phyloP scores from a whole-genome alignment of 768 basidiomycete genomes.

The Boletus vermiculosoides region DNA sequence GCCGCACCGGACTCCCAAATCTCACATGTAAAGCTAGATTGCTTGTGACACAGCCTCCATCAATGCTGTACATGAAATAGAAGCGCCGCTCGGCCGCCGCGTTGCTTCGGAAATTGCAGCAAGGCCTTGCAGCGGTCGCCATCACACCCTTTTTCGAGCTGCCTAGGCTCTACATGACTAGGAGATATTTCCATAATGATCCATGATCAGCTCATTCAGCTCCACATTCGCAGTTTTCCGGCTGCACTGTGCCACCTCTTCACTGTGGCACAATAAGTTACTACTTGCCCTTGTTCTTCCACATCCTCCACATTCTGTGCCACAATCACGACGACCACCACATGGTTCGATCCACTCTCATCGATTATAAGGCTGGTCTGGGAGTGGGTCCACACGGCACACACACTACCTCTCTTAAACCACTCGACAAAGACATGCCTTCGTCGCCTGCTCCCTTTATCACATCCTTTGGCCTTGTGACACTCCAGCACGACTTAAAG shows the following conservation, averaged over 20 bases:
- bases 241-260: conserved; percentile 6
- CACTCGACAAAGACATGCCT: conserved; percentile 24
- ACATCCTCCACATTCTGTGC: conserved; percentile 19
- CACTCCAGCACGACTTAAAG: conserved; percentile 31
- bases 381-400: conserved; percentile 10
- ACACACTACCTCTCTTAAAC: conserved; percentile 17
- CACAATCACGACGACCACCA: conserved; percentile 11
- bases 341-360: conserved; percentile 18
- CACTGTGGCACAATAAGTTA: conserved; percentile 20
- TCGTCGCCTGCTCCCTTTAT: conserved; percentile 27
- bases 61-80: conserved; percentile 27
- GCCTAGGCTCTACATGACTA: conserved; percentile 14
- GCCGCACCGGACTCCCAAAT: conserved; percentile 12
- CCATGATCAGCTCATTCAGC: conserved; percentile 7
- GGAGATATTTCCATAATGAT: conserved; percentile 18
- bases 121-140: conserved; percentile 16
- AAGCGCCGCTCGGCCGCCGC: conserved; percentile 20
- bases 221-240: conserved; percentile 11
- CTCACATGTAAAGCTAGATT: conserved; percentile 5
- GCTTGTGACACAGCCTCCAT: conserved; percentile 8
- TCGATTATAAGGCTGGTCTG: conserved; percentile 21
- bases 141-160: conserved; percentile 18
- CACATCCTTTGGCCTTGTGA: conserved; percentile 27
- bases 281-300: conserved; percentile 10
- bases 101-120: conserved; percentile 28